These are phyloP conservation scores for Bruguiera parviflora DNA, from an alignment of 345 rosid genomes.

Conservation along the genomic window DNA sequence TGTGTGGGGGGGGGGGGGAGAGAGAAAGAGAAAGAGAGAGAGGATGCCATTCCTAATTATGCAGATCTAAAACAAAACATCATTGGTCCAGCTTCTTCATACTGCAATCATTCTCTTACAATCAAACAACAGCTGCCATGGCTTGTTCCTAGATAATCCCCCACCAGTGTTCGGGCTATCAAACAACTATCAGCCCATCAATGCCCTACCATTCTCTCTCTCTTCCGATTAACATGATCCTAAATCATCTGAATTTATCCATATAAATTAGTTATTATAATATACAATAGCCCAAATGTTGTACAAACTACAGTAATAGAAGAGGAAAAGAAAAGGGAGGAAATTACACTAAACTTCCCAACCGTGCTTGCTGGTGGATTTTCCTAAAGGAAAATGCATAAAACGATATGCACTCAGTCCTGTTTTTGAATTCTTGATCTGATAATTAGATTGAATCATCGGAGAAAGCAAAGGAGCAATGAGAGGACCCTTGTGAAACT, in stretches of 20 bases:
- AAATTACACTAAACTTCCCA: not conserved
- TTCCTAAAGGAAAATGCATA: conserved; percentile 15
- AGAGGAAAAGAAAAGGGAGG: not conserved
- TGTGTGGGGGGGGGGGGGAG: not conserved
- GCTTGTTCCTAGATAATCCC: conserved; percentile 15
- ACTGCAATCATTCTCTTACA: conserved; percentile 20
- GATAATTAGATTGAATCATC: conserved; percentile 52
- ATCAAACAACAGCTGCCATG: conserved; percentile 15
- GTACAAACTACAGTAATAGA: conserved; percentile 4
- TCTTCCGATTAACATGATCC: conserved; percentile 14
- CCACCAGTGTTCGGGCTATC: conserved; percentile 8
- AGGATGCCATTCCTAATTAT: conserved; percentile 36
- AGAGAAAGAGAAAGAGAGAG: no score
- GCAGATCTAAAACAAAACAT: conserved; percentile 27
- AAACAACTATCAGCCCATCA: conserved; percentile 2
- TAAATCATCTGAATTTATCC: conserved; percentile 9
- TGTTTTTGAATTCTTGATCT: conserved; percentile 2
- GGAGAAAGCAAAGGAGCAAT: conserved; percentile 71
- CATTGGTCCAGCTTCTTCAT: conserved; percentile 35
- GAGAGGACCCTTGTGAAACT: conserved; percentile 64
- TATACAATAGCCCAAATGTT: conserved; percentile 16
- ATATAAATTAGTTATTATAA: conserved; percentile 19
- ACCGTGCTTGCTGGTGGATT: not conserved
- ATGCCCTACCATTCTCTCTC: conserved; percentile 1
- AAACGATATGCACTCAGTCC: not conserved